phyloP scores from a whole-genome alignment of 768 basidiomycete species.

The Dentipellis fragilis region DNA sequence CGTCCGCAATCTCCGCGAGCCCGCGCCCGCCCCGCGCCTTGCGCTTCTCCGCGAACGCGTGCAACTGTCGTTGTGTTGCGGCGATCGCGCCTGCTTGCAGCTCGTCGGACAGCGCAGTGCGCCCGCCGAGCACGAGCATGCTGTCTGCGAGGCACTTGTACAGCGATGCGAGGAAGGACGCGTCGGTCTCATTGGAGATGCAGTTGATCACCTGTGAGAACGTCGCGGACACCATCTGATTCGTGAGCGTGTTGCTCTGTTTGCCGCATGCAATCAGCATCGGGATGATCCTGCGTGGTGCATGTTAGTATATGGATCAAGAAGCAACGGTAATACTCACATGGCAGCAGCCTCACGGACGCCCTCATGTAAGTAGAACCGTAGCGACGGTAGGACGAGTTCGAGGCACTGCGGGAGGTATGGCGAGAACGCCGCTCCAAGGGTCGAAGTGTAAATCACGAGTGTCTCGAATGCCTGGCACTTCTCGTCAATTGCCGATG shows the following conservation, averaged over 20 bases:
- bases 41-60: slow-evolving; percentile 56
- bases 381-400: slow-evolving; percentile 57
- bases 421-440: slow-evolving; percentile 57
- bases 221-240: slow-evolving; percentile 52
- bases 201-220: slow-evolving; percentile 53
- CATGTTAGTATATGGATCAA: background rate
- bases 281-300: slow-evolving; percentile 48
- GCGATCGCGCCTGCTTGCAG: slow-evolving; percentile 48
- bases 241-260: slow-evolving; percentile 49
- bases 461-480: slow-evolving; percentile 85
- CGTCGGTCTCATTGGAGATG: slow-evolving; percentile 58
- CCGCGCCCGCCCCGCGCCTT: slow-evolving; percentile 38
- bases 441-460: slow-evolving; percentile 66
- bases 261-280: slow-evolving; percentile 64
- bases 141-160: slow-evolving; percentile 63
- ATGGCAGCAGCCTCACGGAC: slow-evolving; percentile 71
- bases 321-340: slow-evolving; percentile 29
- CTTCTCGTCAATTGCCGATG: slow-evolving; percentile 77
- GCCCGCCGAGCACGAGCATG: slow-evolving; percentile 48
- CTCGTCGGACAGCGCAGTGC: slow-evolving; percentile 40
- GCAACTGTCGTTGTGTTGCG: slow-evolving; percentile 64
- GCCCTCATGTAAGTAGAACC: slow-evolving; percentile 79
- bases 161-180: slow-evolving; percentile 68
- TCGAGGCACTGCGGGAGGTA: slow-evolving; percentile 66
- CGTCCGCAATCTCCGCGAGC: slow-evolving; percentile 30